phyloP scores from a whole-genome alignment of 2,329 filamentous ascomycete species.

The Apiospora koreana region DNA sequence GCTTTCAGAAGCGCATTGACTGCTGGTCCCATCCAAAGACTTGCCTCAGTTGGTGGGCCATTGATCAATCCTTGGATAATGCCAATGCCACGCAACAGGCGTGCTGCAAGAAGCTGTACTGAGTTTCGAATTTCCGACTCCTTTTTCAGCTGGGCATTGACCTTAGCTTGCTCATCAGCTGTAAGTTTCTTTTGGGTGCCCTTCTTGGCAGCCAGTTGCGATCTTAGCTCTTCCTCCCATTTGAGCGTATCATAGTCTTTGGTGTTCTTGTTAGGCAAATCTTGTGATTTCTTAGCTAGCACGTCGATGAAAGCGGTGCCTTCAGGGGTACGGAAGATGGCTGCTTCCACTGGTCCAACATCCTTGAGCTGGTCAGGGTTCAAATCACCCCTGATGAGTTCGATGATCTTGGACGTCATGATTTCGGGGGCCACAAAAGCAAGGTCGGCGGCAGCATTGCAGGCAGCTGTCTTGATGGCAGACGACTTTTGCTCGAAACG shows the following conservation, averaged over 20 bases:
- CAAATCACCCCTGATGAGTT: slow-evolving; percentile 74
- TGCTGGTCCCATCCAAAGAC: slow-evolving; percentile 83
- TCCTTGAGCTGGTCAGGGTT: slow-evolving; percentile 67
- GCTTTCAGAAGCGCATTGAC: slow-evolving; percentile 71
- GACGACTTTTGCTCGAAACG: slow-evolving; percentile 38
- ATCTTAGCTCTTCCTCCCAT: slow-evolving; percentile 92
- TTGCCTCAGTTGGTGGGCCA: slow-evolving; percentile 86
- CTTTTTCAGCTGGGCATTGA: slow-evolving; percentile 87
- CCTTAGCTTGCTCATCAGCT: slow-evolving; percentile 83
- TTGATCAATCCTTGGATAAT: slow-evolving; percentile 80
- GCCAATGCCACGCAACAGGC: slow-evolving; percentile 79
- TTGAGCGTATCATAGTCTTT: slow-evolving; percentile 96
- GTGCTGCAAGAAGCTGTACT: slow-evolving; percentile 69
- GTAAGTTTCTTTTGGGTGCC: slow-evolving; percentile 89
- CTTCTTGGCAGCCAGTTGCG: slow-evolving; percentile 89
- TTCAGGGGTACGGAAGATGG: slow-evolving; percentile 88
- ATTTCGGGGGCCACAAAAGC: slow-evolving; percentile 88
- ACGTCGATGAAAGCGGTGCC: slow-evolving; percentile 90
- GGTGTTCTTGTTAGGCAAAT: slow-evolving; percentile 78
- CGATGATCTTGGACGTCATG: slow-evolving; percentile 75
- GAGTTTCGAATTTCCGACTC: slow-evolving; percentile 76
- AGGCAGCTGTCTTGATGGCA: slow-evolving; percentile 69
- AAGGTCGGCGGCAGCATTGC: slow-evolving; percentile 82
- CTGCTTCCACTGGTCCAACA: slow-evolving; percentile 84
- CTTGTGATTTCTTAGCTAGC: slow-evolving; percentile 75